Conservation (phyloP, 2,329 filamentous ascomycete species). For the Graphilbum fragrans region DNA sequence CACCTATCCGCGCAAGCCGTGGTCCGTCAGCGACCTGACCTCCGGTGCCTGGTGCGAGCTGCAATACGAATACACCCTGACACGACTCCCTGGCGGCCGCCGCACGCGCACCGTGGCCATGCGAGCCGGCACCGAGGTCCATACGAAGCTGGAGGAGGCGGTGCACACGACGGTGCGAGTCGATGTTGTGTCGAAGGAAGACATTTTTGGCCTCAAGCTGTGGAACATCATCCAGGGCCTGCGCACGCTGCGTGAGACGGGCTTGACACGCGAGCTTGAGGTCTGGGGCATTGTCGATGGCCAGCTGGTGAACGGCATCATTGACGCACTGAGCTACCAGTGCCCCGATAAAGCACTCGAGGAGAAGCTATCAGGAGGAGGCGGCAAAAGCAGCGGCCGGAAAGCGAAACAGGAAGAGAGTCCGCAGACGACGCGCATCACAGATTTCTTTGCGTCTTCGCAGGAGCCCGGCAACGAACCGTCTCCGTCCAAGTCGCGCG, state of each 20-base stretch:
- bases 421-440: constrained; percentile 6
- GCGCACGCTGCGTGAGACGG: constrained; percentile 56
- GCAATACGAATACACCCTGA: constrained; percentile 82
- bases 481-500: too few species aligned
- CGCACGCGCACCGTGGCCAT: constrained; percentile 71
- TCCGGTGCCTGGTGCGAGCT: constrained; percentile 93
- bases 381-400: constrained; percentile 6
- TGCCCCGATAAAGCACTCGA: constrained; percentile 66
- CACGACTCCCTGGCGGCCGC: constrained; percentile 55
- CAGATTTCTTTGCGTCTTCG: constrained; percentile 10
- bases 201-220: constrained; percentile 67
- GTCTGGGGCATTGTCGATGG: constrained; percentile 71
- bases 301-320: constrained; percentile 76
- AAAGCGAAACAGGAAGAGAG: constrained; percentile 14
- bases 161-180: constrained; percentile 68
- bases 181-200: constrained; percentile 62
- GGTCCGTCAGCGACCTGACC: constrained; percentile 80
- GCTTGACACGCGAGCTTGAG: constrained; percentile 63
- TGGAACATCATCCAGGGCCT: constrained; percentile 90
- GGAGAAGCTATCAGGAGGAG: constrained; percentile 28
- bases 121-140: constrained; percentile 68
- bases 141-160: constrained; percentile 74
- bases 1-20: constrained; percentile 59
- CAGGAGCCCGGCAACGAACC: background rate
- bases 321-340: constrained; percentile 71